Evolutionary conservation across 345 rosid genomes (phyloP).

Genomic region (Bruguiera parviflora): DNA sequence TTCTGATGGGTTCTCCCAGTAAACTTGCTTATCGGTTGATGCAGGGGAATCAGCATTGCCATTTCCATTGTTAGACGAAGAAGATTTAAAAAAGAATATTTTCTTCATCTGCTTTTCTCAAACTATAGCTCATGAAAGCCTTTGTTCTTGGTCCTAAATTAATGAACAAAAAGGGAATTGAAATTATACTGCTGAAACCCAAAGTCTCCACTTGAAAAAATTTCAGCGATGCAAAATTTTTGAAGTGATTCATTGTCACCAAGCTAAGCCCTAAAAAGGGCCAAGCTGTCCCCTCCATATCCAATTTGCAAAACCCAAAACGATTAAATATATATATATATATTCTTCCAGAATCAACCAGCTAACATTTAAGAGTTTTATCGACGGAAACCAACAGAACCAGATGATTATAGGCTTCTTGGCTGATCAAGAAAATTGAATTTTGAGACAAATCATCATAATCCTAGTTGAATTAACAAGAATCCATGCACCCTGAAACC

Average conservation of each 20-base stretch:
- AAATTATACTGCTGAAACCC: neutral
- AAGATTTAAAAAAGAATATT: conserved; percentile 73
- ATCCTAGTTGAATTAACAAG: neutral
- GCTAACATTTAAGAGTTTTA: neutral
- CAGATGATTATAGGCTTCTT: neutral
- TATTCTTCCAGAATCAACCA: neutral
- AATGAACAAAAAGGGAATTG: neutral
- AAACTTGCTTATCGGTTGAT: conserved; percentile 43
- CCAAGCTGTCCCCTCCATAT: conserved; percentile 30
- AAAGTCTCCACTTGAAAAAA: neutral
- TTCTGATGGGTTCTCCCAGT: conserved; percentile 37
- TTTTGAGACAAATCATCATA: neutral
- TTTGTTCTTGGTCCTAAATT: neutral
- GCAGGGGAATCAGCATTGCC: conserved; percentile 30
- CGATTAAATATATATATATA: neutral
- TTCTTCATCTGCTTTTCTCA: conserved; percentile 60
- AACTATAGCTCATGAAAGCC: conserved; percentile 23
- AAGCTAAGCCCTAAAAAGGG: conserved; percentile 10
- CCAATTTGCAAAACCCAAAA: conserved; percentile 22
- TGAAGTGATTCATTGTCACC: conserved; percentile 20
- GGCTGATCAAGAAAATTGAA: neutral
- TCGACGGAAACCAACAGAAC: neutral
- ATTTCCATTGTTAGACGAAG: conserved; percentile 44
- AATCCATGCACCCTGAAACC: neutral
- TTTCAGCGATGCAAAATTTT: conserved; percentile 1